Conservation (phyloP, 345 rosid species). For the Populus simonii region DNA sequence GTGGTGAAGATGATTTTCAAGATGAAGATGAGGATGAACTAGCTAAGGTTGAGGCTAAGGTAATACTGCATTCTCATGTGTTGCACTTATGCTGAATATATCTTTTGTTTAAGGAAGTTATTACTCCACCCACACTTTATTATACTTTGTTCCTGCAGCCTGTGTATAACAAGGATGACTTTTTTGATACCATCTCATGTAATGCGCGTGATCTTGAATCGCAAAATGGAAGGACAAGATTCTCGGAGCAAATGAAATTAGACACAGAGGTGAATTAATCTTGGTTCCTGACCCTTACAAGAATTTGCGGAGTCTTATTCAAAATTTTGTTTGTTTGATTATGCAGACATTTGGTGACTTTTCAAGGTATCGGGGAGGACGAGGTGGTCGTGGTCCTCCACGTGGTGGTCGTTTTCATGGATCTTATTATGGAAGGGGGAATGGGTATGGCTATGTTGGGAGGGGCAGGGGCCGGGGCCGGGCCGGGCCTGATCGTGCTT, state of each 20-base stretch:
- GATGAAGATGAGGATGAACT: slow-evolving; percentile 44
- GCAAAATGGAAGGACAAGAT: slow-evolving; percentile 65
- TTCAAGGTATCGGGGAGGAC: slow-evolving; percentile 25
- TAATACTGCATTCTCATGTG: slow-evolving; percentile 14
- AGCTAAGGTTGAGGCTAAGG: slow-evolving; percentile 50
- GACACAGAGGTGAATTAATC: slow-evolving; percentile 70
- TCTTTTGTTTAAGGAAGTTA: not conserved
- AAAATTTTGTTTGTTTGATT: not conserved
- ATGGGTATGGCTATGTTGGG: slow-evolving; percentile 21
- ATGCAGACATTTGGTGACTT: slow-evolving; percentile 31
- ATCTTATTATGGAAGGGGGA: slow-evolving; percentile 23
- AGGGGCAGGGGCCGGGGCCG: slow-evolving; percentile 16
- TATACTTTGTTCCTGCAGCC: slow-evolving; percentile 41
- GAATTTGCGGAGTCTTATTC: not conserved
- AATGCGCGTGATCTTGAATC: slow-evolving; percentile 45
- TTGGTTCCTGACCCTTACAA: not conserved
- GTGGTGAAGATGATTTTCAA: slow-evolving; percentile 54
- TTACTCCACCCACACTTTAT: not conserved
- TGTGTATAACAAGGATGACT: slow-evolving; percentile 88
- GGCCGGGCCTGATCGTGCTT: slow-evolving; percentile 3
- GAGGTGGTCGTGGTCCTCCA: slow-evolving; percentile 22
- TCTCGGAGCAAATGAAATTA: slow-evolving; percentile 78
- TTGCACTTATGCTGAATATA: not conserved
- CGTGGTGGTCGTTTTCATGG: slow-evolving; percentile 27
- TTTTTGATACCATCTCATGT: slow-evolving; percentile 78